These are phyloP conservation scores for Amyloporia xantha DNA, from an alignment of 768 basidiomycete species.

Conservation along the genomic window DNA sequence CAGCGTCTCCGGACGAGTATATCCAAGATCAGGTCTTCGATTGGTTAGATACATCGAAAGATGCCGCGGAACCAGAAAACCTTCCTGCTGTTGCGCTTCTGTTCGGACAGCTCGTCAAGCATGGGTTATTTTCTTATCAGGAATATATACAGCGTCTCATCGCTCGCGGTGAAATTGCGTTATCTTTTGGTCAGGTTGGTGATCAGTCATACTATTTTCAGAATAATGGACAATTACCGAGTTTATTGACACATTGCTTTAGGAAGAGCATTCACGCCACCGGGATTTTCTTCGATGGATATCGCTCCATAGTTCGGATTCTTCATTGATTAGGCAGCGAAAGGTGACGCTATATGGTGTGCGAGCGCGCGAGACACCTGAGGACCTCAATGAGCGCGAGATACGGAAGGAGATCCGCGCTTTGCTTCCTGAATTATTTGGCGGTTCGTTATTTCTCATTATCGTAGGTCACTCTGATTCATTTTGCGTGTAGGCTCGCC, in stretches of 20 bases:
- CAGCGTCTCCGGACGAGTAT: constrained; percentile 51
- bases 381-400: constrained; percentile 61
- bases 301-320: constrained; percentile 53
- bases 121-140: constrained; percentile 67
- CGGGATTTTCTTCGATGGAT: constrained; percentile 66
- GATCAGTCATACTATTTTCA: background rate
- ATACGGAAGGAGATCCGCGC: constrained; percentile 65
- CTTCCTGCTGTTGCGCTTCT: constrained; percentile 57
- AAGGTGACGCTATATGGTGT: constrained; percentile 65
- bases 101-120: constrained; percentile 65
- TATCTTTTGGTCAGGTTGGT: constrained; percentile 48
- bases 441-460: constrained; percentile 32
- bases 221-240: background rate
- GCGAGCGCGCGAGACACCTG: constrained; percentile 61
- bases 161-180: constrained; percentile 63
- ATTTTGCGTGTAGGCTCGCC: constrained; percentile 9
- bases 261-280: constrained; percentile 55
- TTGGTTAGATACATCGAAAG: constrained; percentile 68
- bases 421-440: constrained; percentile 62
- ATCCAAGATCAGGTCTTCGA: constrained; percentile 75
- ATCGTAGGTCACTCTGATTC: background rate
- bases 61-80: constrained; percentile 50
- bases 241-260: background rate
- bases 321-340: constrained; percentile 60
- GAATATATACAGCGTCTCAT: constrained; percentile 76